Evolutionary conservation across 306 rosid genomes (phyloP), one percentile per base, ranked within the genome.

Genomic region (Castanospermum australe): DNA sequence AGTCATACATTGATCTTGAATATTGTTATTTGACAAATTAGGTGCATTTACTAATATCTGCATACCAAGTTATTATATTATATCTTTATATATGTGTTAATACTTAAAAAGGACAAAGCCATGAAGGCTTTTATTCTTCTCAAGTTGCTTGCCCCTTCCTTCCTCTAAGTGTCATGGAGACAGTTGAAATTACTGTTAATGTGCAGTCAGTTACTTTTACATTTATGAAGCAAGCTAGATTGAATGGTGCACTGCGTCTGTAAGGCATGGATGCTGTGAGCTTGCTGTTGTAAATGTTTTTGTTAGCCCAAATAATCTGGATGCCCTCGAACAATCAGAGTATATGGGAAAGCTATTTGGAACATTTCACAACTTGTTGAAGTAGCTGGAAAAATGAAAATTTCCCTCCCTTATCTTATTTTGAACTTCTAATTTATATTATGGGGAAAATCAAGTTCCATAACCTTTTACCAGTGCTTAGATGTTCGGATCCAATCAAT

Each of bases 11-110:
- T 24, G 52, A 60, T 84, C 79, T 36, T 48, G 44, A 64, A 69
- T 70, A 66, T 65, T 84, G 60, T 39, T 41, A 54, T 45, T 32
- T 59, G 69, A 78, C 59, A 78, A 45, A 72, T 47, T 41, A 42
- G 59, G 17, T 32, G 57, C 42, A 38, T 84, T 75, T 22, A 61
- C 60, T 42, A 69, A 65, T 59, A 63, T 55, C 76, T 32, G 50
- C 44, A 9, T 13, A 54, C 25, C 67, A 42, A 56, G 70, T 30
- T 70, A 44, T 80, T 14, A 36, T 73, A 39, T 66, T 48, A 60
- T 8, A 30, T 18, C 5, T 79, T 42, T 39, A 8, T 48, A 70
- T 59, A 45, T 8, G 1, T 71, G 18, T 51, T 51, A 55, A 39
- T n/a, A 55, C 59, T 76, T 39, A n/a, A 17, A 60, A 71, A 35